Evolutionary conservation across 2,329 filamentous ascomycete genomes (phyloP).

Genomic region (Zymoseptoria pseudotritici): DNA sequence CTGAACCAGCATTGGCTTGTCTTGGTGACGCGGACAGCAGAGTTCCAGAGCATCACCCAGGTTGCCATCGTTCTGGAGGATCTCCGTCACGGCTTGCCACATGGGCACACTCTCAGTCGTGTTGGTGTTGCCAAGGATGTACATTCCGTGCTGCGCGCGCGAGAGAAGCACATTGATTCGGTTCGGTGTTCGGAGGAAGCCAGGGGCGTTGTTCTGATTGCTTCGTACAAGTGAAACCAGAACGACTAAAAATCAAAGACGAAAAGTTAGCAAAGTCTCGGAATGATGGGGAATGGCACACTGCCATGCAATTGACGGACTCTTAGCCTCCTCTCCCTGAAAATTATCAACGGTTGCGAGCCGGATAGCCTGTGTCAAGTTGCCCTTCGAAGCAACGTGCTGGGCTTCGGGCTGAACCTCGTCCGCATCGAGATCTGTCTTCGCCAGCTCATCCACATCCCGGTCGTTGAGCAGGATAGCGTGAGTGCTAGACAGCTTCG

Average conservation of each 20-base stretch:
- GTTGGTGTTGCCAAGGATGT: slow-evolving; percentile 47
- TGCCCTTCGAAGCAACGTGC: too few relatives aligned
- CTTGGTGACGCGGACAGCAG: slow-evolving; percentile 54
- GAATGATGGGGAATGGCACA: too few relatives aligned
- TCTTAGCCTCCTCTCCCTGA: too few relatives aligned
- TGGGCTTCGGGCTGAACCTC: too few relatives aligned
- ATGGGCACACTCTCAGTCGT: slow-evolving; percentile 41
- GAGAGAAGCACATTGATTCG: slow-evolving; percentile 63
- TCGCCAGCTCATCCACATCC: slow-evolving; percentile 6
- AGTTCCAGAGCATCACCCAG: slow-evolving; percentile 49
- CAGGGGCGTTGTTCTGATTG: slow-evolving; percentile 52
- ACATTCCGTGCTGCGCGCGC: slow-evolving; percentile 64
- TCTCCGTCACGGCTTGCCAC: slow-evolving; percentile 54
- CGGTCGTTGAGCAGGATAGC: slow-evolving; percentile 55
- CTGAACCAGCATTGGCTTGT: slow-evolving; percentile 44
- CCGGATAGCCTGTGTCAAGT: too few relatives aligned
- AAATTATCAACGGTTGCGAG: too few relatives aligned
- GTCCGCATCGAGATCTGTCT: slow-evolving; percentile 3
- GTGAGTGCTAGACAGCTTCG: slow-evolving; percentile 1
- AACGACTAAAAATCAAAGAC: slow-evolving; percentile 54
- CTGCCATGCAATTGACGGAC: too few relatives aligned
- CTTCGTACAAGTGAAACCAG: slow-evolving; percentile 65
- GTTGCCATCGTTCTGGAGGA: slow-evolving; percentile 41
- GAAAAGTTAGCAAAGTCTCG: too few relatives aligned
- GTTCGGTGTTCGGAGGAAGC: slow-evolving; percentile 61